A percentile compares a stretch with the other conserved stretches of the same genome.
Evolutionary conservation across 192 early-diverging fungal species (phyloP).

Genomic region (Linderina pennispora): DNA sequence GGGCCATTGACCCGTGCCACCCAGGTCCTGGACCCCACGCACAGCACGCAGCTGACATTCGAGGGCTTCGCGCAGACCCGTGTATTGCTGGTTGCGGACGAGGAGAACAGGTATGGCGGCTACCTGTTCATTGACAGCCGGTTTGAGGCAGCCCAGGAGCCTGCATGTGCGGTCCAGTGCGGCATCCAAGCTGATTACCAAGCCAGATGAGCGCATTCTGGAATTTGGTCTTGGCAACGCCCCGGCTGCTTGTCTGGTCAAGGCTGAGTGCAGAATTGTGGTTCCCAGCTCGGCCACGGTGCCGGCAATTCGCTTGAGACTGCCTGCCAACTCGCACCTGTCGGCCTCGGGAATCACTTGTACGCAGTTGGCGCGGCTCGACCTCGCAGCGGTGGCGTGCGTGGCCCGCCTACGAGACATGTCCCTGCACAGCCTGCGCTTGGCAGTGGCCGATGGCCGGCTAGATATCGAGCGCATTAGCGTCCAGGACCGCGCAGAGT

Average conservation of each 20-base stretch:
- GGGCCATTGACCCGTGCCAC: neutral
- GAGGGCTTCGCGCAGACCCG: slow-evolving; percentile 1
- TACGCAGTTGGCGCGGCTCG: slow-evolving; percentile 2
- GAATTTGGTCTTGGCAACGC: neutral
- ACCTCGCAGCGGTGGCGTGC: slow-evolving; percentile 20
- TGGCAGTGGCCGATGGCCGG: slow-evolving; percentile 17
- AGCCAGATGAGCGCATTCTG: too few species aligned
- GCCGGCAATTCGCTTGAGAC: slow-evolving; percentile 9
- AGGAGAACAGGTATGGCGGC: slow-evolving; percentile 1
- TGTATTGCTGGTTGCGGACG: slow-evolving; percentile 8
- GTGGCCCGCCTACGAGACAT: slow-evolving; percentile 1
- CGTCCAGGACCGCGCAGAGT: slow-evolving; percentile 3
- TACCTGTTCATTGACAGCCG: slow-evolving; percentile 1
- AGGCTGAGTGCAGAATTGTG: too few species aligned
- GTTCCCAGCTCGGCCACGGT: neutral
- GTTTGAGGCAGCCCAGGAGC: too few species aligned
- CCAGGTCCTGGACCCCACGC: slow-evolving; percentile 6
- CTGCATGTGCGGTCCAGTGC: too few species aligned
- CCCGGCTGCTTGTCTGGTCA: too few species aligned
- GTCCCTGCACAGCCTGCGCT: slow-evolving; percentile 2
- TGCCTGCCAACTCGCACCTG: slow-evolving; percentile 16
- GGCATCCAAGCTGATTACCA: neutral
- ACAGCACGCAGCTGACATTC: slow-evolving; percentile 4
- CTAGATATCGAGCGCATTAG: slow-evolving; percentile 2
- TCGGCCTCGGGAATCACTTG: neutral